Evolutionary conservation across 805 yeast species (phyloP).

Genomic region (Candida maesae): DNA sequence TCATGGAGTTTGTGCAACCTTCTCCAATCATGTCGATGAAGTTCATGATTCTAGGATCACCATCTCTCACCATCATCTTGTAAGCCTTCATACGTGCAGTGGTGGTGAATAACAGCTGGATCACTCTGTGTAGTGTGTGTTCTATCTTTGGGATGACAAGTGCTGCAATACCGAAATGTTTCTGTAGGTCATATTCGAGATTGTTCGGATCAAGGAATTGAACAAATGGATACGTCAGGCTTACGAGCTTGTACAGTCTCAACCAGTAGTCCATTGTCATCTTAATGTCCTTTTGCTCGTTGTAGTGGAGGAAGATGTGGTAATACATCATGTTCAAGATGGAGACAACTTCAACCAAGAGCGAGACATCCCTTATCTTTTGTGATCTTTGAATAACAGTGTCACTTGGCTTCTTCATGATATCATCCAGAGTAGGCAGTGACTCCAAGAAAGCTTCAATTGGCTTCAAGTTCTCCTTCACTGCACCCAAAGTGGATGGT

Average conservation of each 20-base stretch:
- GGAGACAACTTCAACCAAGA: constrained; percentile 13
- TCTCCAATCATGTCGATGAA: constrained; percentile 16
- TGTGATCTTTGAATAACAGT: constrained; percentile 17
- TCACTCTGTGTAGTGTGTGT: constrained; percentile 17
- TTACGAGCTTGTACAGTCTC: constrained; percentile 6
- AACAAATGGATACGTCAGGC: constrained; percentile 10
- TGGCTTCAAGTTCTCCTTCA: constrained; percentile 12
- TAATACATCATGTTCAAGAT: constrained; percentile 22
- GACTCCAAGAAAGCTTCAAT: constrained; percentile 9
- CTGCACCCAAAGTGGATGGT: constrained; percentile 15
- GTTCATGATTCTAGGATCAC: constrained; percentile 1
- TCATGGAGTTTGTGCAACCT: constrained; percentile 1
- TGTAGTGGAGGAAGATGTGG: constrained; percentile 22
- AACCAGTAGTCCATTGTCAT: constrained; percentile 16
- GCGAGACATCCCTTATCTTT: constrained; percentile 11
- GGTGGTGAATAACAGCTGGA: constrained; percentile 18
- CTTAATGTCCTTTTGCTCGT: constrained; percentile 9
- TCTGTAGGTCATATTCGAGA: constrained; percentile 15
- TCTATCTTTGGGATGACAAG: constrained; percentile 23
- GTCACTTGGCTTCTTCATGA: constrained; percentile 17
- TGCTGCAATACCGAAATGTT: constrained; percentile 22
- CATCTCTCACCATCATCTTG: constrained; percentile 10
- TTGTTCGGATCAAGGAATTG: constrained; percentile 17
- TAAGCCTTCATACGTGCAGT: constrained; percentile 19
- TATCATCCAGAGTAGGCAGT: constrained; percentile 11